Evolutionary conservation across 371 early-diverging fungal genomes (phyloP), one percentile per base, ranked within the genome.

Genomic region (Mucor lusitanicus): DNA sequence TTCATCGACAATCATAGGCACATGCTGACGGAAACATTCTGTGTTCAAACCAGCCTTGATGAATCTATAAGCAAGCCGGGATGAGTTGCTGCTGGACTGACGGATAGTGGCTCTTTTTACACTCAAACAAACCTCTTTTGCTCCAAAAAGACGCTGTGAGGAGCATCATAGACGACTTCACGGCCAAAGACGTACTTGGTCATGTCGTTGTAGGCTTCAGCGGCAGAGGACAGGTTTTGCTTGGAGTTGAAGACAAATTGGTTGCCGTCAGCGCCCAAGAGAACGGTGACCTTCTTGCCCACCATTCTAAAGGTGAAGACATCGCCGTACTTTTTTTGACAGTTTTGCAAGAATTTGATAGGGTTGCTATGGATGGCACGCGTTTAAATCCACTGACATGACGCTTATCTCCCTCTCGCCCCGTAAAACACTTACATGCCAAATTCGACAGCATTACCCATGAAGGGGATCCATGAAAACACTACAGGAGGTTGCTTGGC

Each of bases 81-180:
- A 7, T 46, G 11, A 8, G 11, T 25, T 27, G 6, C 15, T 27
- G n/a, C 9, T 46, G 4, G n/a, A n/a, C 7, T 8, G 7, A 0
- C 21, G 6, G 6, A 21, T 32, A 7, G 5, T 33, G 3, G 9
- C 21, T 1, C 5, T 15, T 15, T 6, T 50, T 35, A 37, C 27
- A 3, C 15, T 27, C 28, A 28, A 12, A 62, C 44, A 9, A 80
- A 90, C 92, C 84, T 92, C 83, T 98, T 98, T 82, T 98, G 98
- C 78, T 98, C 97, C 95, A 98, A 96, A 71, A 98, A 90, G 61
- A 94, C 84, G 64, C 87, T 73, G 81, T 97, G 97, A 27, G 92
- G 92, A 57, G 94, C 94, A 83, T 97, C 99, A 82, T 97, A 98
- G n/a, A 97, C 97, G 32, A 97, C 97, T 35, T 92, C 95, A 68